These are phyloP conservation scores for Fagus sylvatica DNA, from an alignment of 306 rosid genomes.

Conservation along the genomic window DNA sequence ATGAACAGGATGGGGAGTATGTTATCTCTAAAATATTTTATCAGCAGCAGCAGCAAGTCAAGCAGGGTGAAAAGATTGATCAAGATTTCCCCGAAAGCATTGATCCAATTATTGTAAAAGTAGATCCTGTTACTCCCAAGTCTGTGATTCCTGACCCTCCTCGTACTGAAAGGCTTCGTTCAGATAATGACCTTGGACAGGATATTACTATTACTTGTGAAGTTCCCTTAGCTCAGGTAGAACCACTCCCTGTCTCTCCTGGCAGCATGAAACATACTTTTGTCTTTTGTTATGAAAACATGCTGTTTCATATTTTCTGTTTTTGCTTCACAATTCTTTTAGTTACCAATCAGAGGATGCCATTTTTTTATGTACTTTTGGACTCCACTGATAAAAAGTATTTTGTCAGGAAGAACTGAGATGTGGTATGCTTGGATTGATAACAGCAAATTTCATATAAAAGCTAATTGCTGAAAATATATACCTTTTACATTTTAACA, in stretches of 20 bases:
- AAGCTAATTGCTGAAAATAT: not conserved
- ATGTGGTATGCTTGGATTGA: not conserved
- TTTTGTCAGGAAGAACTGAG: not conserved
- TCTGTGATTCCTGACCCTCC: conserved; percentile 79
- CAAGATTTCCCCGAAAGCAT: conserved; percentile 49
- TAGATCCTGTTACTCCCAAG: conserved; percentile 71
- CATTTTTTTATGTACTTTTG: not conserved
- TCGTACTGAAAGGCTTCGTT: conserved; percentile 34
- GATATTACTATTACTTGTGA: conserved; percentile 20
- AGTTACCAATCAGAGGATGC: not conserved
- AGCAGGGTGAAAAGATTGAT: conserved; percentile 49
- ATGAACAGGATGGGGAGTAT: conserved; percentile 71
- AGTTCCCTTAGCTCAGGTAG: conserved; percentile 48
- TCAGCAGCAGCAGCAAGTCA: conserved; percentile 63
- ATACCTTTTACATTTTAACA: not conserved
- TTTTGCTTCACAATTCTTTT: not conserved
- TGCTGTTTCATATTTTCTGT: not conserved
- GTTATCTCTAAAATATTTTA: conserved; percentile 73
- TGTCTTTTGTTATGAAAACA: not conserved
- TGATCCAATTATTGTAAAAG: conserved; percentile 41
- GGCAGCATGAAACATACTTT: not conserved
- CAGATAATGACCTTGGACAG: conserved; percentile 40
- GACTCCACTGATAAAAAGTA: too few relatives aligned
- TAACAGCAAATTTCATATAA: not conserved
- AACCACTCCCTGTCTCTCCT: not conserved